Evolutionary conservation across 2,329 filamentous ascomycete genomes (phyloP).

Genomic region (Didymella exigua): DNA sequence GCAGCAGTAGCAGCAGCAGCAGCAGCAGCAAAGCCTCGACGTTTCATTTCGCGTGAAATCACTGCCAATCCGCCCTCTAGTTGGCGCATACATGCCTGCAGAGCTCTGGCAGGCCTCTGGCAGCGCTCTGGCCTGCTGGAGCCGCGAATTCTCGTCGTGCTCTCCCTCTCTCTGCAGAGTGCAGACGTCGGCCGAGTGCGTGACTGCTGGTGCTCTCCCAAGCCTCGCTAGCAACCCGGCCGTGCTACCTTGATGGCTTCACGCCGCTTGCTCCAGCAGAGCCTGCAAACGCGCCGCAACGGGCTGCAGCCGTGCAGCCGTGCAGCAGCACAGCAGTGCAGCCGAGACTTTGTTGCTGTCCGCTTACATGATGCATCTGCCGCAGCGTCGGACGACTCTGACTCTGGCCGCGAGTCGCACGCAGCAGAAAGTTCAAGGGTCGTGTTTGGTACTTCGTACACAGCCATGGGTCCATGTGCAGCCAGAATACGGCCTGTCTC

Average conservation of each 20-base stretch:
- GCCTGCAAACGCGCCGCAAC: too few species aligned
- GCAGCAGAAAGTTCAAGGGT: slow-evolving; percentile 4
- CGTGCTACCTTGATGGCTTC: slow-evolving; percentile 11
- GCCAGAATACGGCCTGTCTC: not conserved
- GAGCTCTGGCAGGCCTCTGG: too few species aligned
- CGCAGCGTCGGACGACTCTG: too few species aligned
- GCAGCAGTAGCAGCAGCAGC: too few species aligned
- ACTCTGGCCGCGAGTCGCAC: slow-evolving; percentile 1
- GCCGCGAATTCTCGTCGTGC: not conserved
- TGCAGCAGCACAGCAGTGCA: too few species aligned
- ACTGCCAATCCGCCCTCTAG: not conserved
- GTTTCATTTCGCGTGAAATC: slow-evolving; percentile 13
- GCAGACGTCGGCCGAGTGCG: slow-evolving; percentile 7
- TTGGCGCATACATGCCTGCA: slow-evolving; percentile 2
- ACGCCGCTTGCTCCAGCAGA: not conserved
- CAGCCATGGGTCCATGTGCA: slow-evolving; percentile 1
- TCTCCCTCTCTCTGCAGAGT: slow-evolving; percentile 1
- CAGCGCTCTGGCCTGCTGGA: too few species aligned
- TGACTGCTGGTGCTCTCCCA: not conserved
- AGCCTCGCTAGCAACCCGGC: slow-evolving; percentile 13
- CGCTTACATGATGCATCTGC: too few species aligned
- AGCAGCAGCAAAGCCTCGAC: too few species aligned
- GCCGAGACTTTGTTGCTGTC: too few species aligned
- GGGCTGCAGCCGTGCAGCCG: too few species aligned
- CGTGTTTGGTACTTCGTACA: slow-evolving; percentile 5